Percentiles rank a stretch among this genome's conserved stretches.
Evolutionary conservation across 2,329 filamentous ascomycete species (phyloP).

Genomic region (Thielaviopsis populi): DNA sequence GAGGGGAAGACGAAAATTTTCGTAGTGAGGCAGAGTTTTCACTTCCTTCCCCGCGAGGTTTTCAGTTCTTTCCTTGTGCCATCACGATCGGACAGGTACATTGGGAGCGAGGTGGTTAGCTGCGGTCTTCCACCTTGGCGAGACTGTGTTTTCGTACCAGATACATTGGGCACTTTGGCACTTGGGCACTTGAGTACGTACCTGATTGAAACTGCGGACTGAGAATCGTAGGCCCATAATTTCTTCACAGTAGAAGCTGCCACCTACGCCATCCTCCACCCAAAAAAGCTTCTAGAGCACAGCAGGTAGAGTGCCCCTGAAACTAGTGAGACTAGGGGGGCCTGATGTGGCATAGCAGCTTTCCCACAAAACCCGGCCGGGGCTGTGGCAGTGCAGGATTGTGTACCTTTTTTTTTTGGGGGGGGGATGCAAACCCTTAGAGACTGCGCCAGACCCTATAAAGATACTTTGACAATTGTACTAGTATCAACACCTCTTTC

Average conservation of each 20-base stretch:
- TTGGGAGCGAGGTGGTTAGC: not conserved
- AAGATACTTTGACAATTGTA: too few species aligned
- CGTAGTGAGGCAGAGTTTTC: not conserved
- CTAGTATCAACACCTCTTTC: too few species aligned
- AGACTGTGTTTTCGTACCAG: not conserved
- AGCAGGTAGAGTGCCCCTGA: not conserved
- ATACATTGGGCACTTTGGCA: not conserved
- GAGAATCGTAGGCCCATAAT: not conserved
- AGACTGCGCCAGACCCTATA: not conserved
- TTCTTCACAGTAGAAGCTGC: not conserved
- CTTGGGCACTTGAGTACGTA: not conserved
- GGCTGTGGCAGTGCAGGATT: constrained; percentile 1
- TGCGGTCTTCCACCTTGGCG: not conserved
- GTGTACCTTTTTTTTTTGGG: not conserved
- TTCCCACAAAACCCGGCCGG: not conserved
- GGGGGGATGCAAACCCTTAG: not conserved
- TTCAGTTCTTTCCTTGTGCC: not conserved
- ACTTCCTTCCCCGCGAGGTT: not conserved
- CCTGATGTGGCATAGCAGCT: not conserved
- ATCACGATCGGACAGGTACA: not conserved
- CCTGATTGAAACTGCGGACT: not conserved
- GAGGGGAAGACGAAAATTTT: too few species aligned
- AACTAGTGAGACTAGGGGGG: not conserved
- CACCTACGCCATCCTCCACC: not conserved
- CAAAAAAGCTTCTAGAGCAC: constrained; percentile 3